Evolutionary conservation across 2,329 filamentous ascomycete species (phyloP).

Genomic region (Metarhizium brunneum): DNA sequence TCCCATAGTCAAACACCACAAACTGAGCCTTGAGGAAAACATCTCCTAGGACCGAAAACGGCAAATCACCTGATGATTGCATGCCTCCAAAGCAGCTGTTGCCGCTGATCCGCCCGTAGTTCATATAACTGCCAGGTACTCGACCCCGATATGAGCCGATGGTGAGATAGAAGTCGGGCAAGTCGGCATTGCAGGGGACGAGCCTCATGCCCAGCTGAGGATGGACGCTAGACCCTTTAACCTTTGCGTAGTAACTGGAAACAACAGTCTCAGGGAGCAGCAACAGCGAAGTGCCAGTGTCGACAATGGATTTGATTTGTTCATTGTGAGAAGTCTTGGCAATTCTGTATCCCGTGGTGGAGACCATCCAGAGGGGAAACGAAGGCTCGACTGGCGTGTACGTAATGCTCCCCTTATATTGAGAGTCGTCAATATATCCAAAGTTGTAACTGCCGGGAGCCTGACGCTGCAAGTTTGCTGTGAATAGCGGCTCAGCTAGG

Average conservation of each 20-base stretch:
- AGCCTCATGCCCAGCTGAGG: slow-evolving; percentile 42
- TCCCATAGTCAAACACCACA: slow-evolving; percentile 29
- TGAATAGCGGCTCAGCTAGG: slow-evolving; percentile 25
- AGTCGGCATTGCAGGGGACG: slow-evolving; percentile 42
- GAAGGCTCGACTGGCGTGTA: slow-evolving; percentile 42
- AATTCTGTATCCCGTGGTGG: slow-evolving; percentile 44
- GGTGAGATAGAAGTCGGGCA: slow-evolving; percentile 34
- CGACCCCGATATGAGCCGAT: slow-evolving; percentile 23
- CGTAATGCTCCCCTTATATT: slow-evolving; percentile 48
- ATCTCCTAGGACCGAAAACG: slow-evolving; percentile 31
- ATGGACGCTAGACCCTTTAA: slow-evolving; percentile 40
- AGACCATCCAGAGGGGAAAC: slow-evolving; percentile 55
- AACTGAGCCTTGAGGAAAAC: slow-evolving; percentile 35
- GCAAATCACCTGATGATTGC: slow-evolving; percentile 25
- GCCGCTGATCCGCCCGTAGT: slow-evolving; percentile 20
- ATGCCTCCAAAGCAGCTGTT: slow-evolving; percentile 27
- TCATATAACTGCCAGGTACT: slow-evolving; percentile 28
- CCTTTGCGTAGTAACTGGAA: slow-evolving; percentile 48
- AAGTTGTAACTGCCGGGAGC: slow-evolving; percentile 30
- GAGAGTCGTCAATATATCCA: slow-evolving; percentile 41
- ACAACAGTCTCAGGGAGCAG: slow-evolving; percentile 46
- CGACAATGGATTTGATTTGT: slow-evolving; percentile 44
- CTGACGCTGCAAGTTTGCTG: slow-evolving; percentile 23
- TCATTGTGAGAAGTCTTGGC: slow-evolving; percentile 21
- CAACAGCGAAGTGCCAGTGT: slow-evolving; percentile 62